Evolutionary conservation across 768 basidiomycete species (phyloP), one percentile per base, ranked within the genome.

Genomic region (Xerocomus brunneocitrinus): DNA sequence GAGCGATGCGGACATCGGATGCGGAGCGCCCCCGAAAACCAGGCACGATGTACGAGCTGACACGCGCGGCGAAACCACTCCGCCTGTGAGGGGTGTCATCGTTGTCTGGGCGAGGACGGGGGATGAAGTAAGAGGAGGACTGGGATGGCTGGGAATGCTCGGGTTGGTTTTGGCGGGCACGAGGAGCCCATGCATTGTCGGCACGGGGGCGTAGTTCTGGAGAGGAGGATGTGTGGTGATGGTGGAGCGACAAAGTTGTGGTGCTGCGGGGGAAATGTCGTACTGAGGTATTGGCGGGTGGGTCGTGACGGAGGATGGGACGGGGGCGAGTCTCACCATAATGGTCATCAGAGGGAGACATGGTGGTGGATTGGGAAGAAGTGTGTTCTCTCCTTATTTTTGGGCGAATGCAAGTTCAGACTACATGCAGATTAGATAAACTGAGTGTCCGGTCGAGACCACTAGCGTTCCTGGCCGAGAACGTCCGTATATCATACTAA

Each of bases 161-260:
- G 10, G 53, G 14, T 14, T n/a, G 30, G 55, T 69, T 56, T 4
- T 56, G 56, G 4, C 57, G 59, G 13, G 25, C 56, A 59, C 58
- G 65, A 57, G 67, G 67, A 9, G 57, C 54, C 60, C 60, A 62
- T 41, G 59, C 32, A 54, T 46, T 62, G 44, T 63, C 64, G 8
- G 35, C 47, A 43, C 52, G 62, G 38, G 62, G 60, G 41, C 58
- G 56, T 40, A 56, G 54, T 40, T 62, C 60, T 27, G 58, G 67
- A 0, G 67, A 66, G 52, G 63, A 61, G 13, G 58, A 56, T 10
- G 60, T 67, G n/a, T 62, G 55, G 30, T 64, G 55, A 27, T 65
- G 58, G n/a, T 58, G 53, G 40, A 53, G 47, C 4, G 57, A 32
- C 6, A 53, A 47, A 22, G 57, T 2, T 31, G 55, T 48, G 30